phyloP scores from a whole-genome alignment of 2,329 filamentous ascomycete species.

The Stagonosporopsis chrysanthemi region DNA sequence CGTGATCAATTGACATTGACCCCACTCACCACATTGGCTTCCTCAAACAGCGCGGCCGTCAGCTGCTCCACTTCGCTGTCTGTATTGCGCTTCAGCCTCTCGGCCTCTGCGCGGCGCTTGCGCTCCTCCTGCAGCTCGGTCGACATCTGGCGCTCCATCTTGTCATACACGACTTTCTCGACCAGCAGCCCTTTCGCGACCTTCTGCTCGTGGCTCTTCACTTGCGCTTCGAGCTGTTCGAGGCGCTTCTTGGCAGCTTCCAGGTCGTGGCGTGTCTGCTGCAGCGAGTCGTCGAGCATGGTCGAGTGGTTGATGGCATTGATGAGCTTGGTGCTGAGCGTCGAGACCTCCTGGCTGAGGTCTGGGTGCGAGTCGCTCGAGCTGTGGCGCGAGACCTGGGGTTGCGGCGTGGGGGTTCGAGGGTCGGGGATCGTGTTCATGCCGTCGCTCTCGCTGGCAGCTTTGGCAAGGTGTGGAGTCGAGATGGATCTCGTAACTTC shows the following conservation, averaged over 20 bases:
- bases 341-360: constrained; percentile 79
- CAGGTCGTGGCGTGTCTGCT: constrained; percentile 82
- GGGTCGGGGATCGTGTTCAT: constrained; percentile 72
- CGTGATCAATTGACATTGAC: not conserved
- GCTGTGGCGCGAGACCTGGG: constrained; percentile 47
- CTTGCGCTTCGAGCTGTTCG: constrained; percentile 71
- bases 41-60: constrained; percentile 93
- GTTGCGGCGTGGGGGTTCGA: constrained; percentile 51
- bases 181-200: constrained; percentile 79
- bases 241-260: constrained; percentile 74
- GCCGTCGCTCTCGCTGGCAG: constrained; percentile 58
- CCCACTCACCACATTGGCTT: constrained; percentile 79
- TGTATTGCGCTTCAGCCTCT: constrained; percentile 80
- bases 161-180: constrained; percentile 74
- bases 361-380: constrained; percentile 65
- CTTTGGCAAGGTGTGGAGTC: constrained; percentile 45
- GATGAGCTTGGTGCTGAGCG: constrained; percentile 92
- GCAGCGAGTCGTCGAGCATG: constrained; percentile 84
- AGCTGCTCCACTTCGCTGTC: constrained; percentile 91
- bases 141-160: constrained; percentile 51
- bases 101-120: constrained; percentile 51
- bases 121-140: constrained; percentile 54
- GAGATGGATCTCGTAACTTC: constrained; percentile 50
- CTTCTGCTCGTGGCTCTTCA: constrained; percentile 72
- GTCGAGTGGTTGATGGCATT: constrained; percentile 98